A percentile compares a stretch with the other conserved stretches of the same genome.
Conservation (phyloP, 2,329 filamentous ascomycete genomes). For the Ascosphaera apis region DNA sequence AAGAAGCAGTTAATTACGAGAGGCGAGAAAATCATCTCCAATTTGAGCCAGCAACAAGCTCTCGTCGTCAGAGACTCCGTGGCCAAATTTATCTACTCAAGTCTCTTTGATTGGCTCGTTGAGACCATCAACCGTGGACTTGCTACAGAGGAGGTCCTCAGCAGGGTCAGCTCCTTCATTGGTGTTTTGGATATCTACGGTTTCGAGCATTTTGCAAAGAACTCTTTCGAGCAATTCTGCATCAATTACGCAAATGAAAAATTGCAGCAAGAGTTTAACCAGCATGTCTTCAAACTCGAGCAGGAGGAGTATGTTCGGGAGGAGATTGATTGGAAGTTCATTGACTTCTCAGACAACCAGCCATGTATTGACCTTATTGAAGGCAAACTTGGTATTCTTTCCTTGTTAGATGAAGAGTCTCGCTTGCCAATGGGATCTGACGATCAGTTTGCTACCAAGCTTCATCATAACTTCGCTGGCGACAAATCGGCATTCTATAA, state of each 20-base stretch:
- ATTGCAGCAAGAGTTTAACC: constrained; percentile 96
- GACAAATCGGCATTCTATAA: constrained; percentile 97
- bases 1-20: constrained; percentile 96
- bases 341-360: constrained; percentile 98
- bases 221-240: constrained; percentile 98
- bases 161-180: constrained; percentile 70
- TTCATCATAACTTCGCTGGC: constrained; percentile 75
- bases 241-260: constrained; percentile 99
- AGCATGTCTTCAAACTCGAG: constrained; percentile 96
- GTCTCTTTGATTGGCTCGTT: constrained; percentile 97
- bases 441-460: constrained; percentile 86
- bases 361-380: constrained; percentile 97
- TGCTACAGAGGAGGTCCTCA: constrained; percentile 68
- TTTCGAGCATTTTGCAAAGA: constrained; percentile 98
- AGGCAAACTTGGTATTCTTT: constrained; percentile 80
- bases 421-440: constrained; percentile 92
- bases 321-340: constrained; percentile 98
- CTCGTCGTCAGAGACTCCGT: constrained; percentile 90
- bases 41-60: constrained; percentile 80
- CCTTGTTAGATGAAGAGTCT: constrained; percentile 86
- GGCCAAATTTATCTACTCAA: constrained; percentile 96
- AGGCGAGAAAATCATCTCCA: constrained; percentile 93
- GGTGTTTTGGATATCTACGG: constrained; percentile 98
- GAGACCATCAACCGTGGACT: constrained; percentile 83
- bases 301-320: constrained; percentile 94